These are phyloP conservation scores for Kwoniella sp. DNA, from an alignment of 768 basidiomycete genomes.

Conservation along the genomic window DNA sequence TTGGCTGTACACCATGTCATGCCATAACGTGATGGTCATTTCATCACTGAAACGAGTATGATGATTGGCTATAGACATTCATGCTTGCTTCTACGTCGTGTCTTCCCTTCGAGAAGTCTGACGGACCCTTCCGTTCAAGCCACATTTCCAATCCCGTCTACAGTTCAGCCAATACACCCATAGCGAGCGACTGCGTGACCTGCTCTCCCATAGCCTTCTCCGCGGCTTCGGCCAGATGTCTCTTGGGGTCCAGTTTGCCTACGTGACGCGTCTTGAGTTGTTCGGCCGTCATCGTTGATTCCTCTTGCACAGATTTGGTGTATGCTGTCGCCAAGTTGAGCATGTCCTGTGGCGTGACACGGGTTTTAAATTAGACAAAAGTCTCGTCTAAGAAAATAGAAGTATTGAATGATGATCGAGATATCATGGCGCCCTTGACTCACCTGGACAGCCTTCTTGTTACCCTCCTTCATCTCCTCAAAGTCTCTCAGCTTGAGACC, in stretches of 20 bases:
- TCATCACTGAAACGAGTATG: background rate
- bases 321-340: conserved; percentile 87
- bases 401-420: background rate
- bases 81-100: too few species aligned
- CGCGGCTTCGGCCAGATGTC: conserved; percentile 94
- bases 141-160: too few species aligned
- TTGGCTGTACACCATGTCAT: too few species aligned
- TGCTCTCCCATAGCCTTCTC: conserved; percentile 98
- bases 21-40: background rate
- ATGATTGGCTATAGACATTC: conserved; percentile 12
- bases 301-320: conserved; percentile 97
- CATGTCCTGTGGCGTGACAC: conserved; percentile 95
- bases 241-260: conserved; percentile 96
- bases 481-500: conserved; percentile 91
- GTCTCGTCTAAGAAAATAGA: background rate
- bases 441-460: conserved; percentile 95
- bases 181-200: conserved; percentile 91
- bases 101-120: too few species aligned
- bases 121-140: too few species aligned
- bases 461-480: conserved; percentile 77
- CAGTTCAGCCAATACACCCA: conserved; percentile 90
- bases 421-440: too few species aligned
- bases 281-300: conserved; percentile 88
- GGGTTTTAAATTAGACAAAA: background rate
- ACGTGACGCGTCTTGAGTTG: conserved; percentile 97